Evolutionary conservation across 2,329 filamentous ascomycete genomes (phyloP), one percentile per base, ranked within the genome.

Genomic region (Ceratocystis alfenasii): DNA sequence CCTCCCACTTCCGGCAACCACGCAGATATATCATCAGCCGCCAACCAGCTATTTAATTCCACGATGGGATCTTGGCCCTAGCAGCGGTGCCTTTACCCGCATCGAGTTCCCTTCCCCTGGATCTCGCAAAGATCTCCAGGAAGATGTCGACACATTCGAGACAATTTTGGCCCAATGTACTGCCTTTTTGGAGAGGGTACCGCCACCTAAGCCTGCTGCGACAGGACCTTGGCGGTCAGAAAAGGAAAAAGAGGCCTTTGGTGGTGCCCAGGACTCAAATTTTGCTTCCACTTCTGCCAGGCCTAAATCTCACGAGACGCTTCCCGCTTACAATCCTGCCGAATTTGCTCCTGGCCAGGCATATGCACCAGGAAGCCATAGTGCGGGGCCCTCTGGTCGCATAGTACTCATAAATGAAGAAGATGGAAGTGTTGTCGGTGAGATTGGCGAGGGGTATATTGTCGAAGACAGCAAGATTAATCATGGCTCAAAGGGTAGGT

Each of bases 131-230:
- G 87, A 89, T 30, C 83, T 89, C 0, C 91, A 96, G 74, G 92
- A 97, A 74, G 93, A 96, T 74, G 81, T 95, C 53, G 91, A 96
- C 73, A 97, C 93, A 0, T 97, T 96, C 72, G 93, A 97, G 79
- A 96, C 93, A 2, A 97, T 97, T 69, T 81, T 97, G 63, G 93
- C 93, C n/a, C 91, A 97, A 76, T 97, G 93, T 76, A 97, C 93
- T 1, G 90, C 93, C 1, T 97, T 99, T 74, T 83, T 96, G 3
- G 93, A 97, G 75, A 85, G 91, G 57, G 87, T 89, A 8, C 80
- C 86, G 50, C 85, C 89, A 5, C 86, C 83, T 8, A 77, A 75
- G 69, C 68, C 73, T 33, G 71, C 70, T 12, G 61, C 62, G 50
- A 22, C 45, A 68, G 70, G 64, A 5, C 6, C 25, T 59, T 71